Conservation (phyloP, 441 rosid genomes). For the Rhodomyrtus psidioides region DNA sequence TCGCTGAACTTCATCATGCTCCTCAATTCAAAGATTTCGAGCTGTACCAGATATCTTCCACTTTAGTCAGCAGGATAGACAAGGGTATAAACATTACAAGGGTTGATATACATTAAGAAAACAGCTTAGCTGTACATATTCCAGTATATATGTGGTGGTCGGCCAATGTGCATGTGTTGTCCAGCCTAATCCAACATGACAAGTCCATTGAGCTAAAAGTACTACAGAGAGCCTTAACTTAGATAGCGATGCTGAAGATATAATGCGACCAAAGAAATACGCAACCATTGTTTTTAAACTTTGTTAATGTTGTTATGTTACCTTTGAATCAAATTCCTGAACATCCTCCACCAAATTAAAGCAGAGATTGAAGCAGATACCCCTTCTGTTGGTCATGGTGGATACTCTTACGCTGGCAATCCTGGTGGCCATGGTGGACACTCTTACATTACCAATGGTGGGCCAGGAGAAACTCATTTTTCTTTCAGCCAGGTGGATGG, state of each 20-base stretch:
- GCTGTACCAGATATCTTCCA: not conserved
- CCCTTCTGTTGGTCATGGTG: slow-evolving; percentile 23
- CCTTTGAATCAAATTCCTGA: slow-evolving; percentile 99
- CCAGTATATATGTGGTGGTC: not conserved
- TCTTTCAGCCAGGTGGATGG: slow-evolving; percentile 66
- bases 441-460: slow-evolving; percentile 45
- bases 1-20: not conserved
- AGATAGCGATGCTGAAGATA: not conserved
- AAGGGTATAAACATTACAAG: not conserved
- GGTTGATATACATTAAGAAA: not conserved
- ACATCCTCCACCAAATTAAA: slow-evolving; percentile 91
- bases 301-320: slow-evolving; percentile 11
- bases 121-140: not conserved
- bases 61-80: not conserved
- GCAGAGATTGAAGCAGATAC: slow-evolving; percentile 85
- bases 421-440: slow-evolving; percentile 37
- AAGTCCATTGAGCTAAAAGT: not conserved
- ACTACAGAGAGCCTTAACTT: not conserved
- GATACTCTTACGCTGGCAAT: not conserved
- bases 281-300: not conserved
- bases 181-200: not conserved
- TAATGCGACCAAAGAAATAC: not conserved
- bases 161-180: not conserved
- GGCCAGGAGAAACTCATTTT: slow-evolving; percentile 46
- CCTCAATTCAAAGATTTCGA: not conserved